Conservation (phyloP, 169 alveolate species). For the Plasmodium malariae region DNA sequence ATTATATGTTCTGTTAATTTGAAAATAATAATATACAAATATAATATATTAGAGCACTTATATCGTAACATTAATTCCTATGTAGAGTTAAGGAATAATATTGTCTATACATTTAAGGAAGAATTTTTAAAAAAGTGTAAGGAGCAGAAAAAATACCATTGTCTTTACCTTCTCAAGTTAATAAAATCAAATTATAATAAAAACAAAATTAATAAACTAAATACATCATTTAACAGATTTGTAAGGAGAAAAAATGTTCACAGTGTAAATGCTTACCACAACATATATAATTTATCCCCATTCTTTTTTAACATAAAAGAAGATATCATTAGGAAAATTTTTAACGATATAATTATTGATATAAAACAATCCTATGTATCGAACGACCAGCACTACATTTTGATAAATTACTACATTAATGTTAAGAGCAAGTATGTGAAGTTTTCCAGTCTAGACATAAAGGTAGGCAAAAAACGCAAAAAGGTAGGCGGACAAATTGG, state of each 20-base stretch:
- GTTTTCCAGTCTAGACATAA: constrained; percentile 30
- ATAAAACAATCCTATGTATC: constrained; percentile 63
- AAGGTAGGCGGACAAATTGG: background rate
- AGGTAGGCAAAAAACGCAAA: background rate
- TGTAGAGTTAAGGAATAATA: constrained; percentile 6
- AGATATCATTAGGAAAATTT: constrained; percentile 23
- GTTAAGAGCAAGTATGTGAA: constrained; percentile 24
- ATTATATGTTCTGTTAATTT: constrained; percentile 58
- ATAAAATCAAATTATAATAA: background rate
- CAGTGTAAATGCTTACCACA: background rate
- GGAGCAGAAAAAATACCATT: constrained; percentile 6
- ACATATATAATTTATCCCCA: background rate
- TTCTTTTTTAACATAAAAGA: constrained; percentile 34
- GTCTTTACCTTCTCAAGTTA: background rate
- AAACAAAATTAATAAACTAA: background rate
- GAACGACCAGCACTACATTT: constrained; percentile 39
- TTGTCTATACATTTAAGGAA: constrained; percentile 15
- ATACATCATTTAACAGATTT: constrained; percentile 28
- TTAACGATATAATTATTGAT: constrained; percentile 33
- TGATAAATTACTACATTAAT: constrained; percentile 39
- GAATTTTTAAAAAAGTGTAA: constrained; percentile 54
- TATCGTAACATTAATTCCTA: constrained; percentile 41
- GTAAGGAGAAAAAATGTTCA: background rate
- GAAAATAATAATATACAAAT: constrained; percentile 49
- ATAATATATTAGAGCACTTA: constrained; percentile 56